Evolutionary conservation across 169 alveolate genomes (phyloP).

Genomic region (Miamiensis avidus): DNA sequence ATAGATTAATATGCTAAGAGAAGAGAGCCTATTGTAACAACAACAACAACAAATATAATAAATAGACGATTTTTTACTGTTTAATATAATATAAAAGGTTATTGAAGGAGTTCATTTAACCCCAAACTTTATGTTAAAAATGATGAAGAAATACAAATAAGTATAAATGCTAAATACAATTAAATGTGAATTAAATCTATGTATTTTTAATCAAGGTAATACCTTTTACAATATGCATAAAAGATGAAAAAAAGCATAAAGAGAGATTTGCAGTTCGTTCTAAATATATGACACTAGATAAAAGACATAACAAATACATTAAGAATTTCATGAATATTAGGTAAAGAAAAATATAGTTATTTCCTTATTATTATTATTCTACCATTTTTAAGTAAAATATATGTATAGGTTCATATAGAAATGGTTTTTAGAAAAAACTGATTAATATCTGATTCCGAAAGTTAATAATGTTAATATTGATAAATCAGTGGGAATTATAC

Average conservation of each 20-base stretch:
- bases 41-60: not conserved
- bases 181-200: too few relatives aligned
- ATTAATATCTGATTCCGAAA: conserved; percentile 67
- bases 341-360: not conserved
- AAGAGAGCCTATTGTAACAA: conserved; percentile 20
- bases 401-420: conserved; percentile 55
- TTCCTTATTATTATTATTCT: too few relatives aligned
- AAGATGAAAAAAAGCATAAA: conserved; percentile 67
- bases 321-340: conserved; percentile 56
- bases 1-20: conserved; percentile 15
- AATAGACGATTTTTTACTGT: too few relatives aligned
- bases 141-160: conserved; percentile 63
- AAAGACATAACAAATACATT: conserved; percentile 67
- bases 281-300: conserved; percentile 78
- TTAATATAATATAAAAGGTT: conserved; percentile 23
- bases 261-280: conserved; percentile 81
- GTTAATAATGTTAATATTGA: conserved; percentile 73
- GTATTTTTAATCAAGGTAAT: conserved; percentile 21
- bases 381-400: too few relatives aligned
- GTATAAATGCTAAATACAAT: not conserved
- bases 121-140: conserved; percentile 58
- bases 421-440: conserved; percentile 66
- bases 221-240: conserved; percentile 70
- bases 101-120: conserved; percentile 89
- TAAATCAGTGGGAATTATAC: conserved; percentile 66